Evolutionary conservation across 2,329 filamentous ascomycete genomes (phyloP), one percentile per base, ranked within the genome.

Genomic region (Leptodontidium sp.): DNA sequence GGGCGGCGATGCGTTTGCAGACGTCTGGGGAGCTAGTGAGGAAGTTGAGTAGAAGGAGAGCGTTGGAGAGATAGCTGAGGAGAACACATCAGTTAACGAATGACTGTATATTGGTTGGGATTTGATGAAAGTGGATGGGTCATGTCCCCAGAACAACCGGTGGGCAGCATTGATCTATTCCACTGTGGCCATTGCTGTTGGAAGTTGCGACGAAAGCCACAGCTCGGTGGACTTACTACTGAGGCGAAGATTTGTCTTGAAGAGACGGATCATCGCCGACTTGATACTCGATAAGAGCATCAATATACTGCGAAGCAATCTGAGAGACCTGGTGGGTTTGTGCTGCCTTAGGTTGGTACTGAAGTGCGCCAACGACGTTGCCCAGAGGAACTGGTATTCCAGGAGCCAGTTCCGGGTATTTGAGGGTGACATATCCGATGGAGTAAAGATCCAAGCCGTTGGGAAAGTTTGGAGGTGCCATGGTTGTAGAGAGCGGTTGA

Each of bases 271-370:
- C 73, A 14, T 69, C 64, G 67, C 72, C 72, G 66, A 32, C 65
- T 66, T 74, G 71, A 64, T 74, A 75, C 14, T 69, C 67, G 14
- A 76, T 47, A 21, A 76, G 70, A 14, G 73, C 68, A 4, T 43
- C 49, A 47, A 76, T 65, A 64, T 74, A 76, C 62, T 75, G 74
- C 1, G 73, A 75, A 24, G 73, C 68, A 1, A 75, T 68, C 55
- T 75, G 74, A 24, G 72, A 67, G 8, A 75, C 58, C n/a, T 67
- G 52, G 6, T 71, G 71, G 64, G 66, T 68, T 52, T 75, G 71
- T n/a, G 43, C 15, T 6, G n/a, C 24, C 1, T 43, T 49, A 0
- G 64, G 62, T 40, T 40, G 29, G 38, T 64, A 61, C 61, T 75
- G 73, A 8, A 75, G 66, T 1, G 63, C 68, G 38, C 74, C 74